Base-by-base conservation (phyloP, 202 grass and related monocot genomes). In the Saccharum hybrid region DNA sequence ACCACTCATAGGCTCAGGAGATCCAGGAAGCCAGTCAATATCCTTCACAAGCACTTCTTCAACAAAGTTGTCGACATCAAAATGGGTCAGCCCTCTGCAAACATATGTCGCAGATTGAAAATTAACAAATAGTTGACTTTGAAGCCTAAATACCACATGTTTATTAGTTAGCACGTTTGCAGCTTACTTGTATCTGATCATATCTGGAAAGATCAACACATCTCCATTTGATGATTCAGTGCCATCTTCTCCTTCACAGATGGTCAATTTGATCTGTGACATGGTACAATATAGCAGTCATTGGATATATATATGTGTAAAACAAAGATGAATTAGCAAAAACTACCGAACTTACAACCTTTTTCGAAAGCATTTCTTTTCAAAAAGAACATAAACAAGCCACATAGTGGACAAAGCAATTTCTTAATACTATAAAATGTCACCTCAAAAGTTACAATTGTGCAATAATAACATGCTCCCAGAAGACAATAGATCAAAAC, bases 171-270 rank as follows among this genome's bases (percentile, higher is more conserved):
- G 57, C 42, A 77, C 14, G 11, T 14, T 91, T 48, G 11, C 14
- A 66, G 21, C n/a, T 84, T 90, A 95, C 96, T 91, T 98, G 89
- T 95, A 98, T 91, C 91, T 85, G 81, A 95, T 89, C 96, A 98
- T 98, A 84, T 99, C 93, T 74, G 96, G 96, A 92, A 96, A 99
- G 79, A 99, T 96, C 79, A 99, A 60, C 77, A 96, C 89, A 68
- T 99, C 91, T 84, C 96, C 96, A 91, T 96, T 90, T 48, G 96
- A 94, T 78, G 88, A 92, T 63, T 92, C 93, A 31, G 93, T 92
- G 68, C 93, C 93, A 61, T 94, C 91, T 77, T 94, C 91, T 74
- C 96, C 91, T 92, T 99, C 91, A 92, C 90, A 99, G 80, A 99
- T 96, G 70, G 96, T 99, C 73, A 99, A 42, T 82, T 86, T 90